Conservation (phyloP, 192 early-diverging fungal species). For the Backusella tuberculispora region DNA sequence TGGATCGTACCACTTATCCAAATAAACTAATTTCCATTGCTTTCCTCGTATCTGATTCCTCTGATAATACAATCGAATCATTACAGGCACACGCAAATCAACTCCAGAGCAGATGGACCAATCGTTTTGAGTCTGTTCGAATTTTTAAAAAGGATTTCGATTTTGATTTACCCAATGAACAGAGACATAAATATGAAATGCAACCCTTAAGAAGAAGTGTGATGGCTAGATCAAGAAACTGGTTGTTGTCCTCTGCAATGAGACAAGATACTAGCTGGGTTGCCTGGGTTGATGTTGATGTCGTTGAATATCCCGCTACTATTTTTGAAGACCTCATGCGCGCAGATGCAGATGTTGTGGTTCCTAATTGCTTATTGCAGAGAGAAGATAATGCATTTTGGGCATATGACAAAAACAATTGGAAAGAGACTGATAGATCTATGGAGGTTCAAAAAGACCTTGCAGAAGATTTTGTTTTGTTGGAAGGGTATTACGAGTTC, state of each 20-base stretch:
- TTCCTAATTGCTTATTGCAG: constrained; percentile 56
- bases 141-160: constrained; percentile 63
- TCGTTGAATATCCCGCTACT: constrained; percentile 57
- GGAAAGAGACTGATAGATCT: constrained; percentile 57
- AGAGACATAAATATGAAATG: constrained; percentile 53
- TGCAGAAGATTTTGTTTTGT: constrained; percentile 31
- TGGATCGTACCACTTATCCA: constrained; percentile 56
- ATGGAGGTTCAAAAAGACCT: constrained; percentile 41
- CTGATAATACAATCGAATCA: constrained; percentile 54
- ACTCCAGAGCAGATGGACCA: not conserved
- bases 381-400: constrained; percentile 35
- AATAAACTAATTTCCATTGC: constrained; percentile 54
- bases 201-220: constrained; percentile 54
- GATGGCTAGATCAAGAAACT: constrained; percentile 63
- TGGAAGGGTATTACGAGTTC: constrained; percentile 43
- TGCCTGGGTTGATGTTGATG: constrained; percentile 64
- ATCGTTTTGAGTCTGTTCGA: constrained; percentile 46
- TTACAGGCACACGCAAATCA: constrained; percentile 38
- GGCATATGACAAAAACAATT: constrained; percentile 63
- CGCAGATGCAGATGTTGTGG: constrained; percentile 59
- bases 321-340: constrained; percentile 58
- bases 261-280: constrained; percentile 57
- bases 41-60: constrained; percentile 63
- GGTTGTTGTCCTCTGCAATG: constrained; percentile 53
- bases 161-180: constrained; percentile 52